Evolutionary conservation across 2,329 filamentous ascomycete species (phyloP).

Genomic region (Sarocladiaceae sp.): DNA sequence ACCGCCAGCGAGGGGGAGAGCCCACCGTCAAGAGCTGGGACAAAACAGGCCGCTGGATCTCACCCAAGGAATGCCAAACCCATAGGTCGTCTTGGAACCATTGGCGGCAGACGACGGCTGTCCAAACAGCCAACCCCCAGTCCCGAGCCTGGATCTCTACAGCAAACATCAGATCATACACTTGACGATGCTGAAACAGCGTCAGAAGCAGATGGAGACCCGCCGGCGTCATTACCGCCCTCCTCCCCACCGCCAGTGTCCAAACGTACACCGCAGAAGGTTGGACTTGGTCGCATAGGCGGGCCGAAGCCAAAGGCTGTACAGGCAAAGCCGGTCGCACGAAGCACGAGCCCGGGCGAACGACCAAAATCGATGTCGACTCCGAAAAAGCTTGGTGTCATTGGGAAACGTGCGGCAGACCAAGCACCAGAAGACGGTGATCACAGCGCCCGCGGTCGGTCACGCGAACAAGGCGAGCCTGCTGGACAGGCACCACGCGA

Average conservation of each 20-base stretch:
- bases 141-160: constrained; percentile 23
- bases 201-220: constrained; percentile 30
- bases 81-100: constrained; percentile 24
- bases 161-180: constrained; percentile 18
- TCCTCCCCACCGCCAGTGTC: constrained; percentile 17
- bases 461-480: constrained; percentile 15
- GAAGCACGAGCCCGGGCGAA: constrained; percentile 10
- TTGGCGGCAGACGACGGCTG: constrained; percentile 27
- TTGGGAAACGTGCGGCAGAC: constrained; percentile 22
- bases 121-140: constrained; percentile 6
- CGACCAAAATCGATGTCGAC: constrained; percentile 10
- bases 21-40: background rate
- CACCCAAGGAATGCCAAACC: too few species aligned
- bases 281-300: constrained; percentile 36
- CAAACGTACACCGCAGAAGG: constrained; percentile 21
- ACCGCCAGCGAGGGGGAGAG: constrained; percentile 11
- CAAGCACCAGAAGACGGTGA: constrained; percentile 12
- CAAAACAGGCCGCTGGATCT: constrained; percentile 12
- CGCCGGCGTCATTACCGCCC: constrained; percentile 17
- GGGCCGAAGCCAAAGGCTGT: constrained; percentile 17
- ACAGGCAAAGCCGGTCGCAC: constrained; percentile 10
- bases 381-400: constrained; percentile 26
- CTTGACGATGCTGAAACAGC: constrained; percentile 33
- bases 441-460: constrained; percentile 16
- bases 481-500: constrained; percentile 27